Evolutionary conservation across 2,329 filamentous ascomycete species (phyloP), one percentile per base, ranked within the genome.

Genomic region (Decorospora gaudefroyi): DNA sequence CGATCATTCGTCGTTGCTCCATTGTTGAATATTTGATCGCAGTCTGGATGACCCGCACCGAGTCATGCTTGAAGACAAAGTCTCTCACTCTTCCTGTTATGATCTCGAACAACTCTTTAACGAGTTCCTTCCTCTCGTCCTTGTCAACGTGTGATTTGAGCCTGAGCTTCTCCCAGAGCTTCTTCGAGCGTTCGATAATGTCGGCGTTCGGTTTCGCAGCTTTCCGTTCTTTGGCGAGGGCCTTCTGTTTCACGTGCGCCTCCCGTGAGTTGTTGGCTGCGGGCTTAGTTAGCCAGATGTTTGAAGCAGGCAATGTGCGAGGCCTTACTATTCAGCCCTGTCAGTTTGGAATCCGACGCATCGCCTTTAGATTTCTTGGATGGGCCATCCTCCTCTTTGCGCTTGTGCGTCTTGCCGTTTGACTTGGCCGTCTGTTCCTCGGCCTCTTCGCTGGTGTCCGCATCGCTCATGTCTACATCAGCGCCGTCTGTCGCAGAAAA

Each of bases 31-130:
- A 99, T 73, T 99, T 99, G 73, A 99, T 83, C 25, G 92, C 93
- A 9, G 91, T 96, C 75, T 99, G 93, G 17, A 99, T 87, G 28
- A 96, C 90, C 58, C 93, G 83, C n/a, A 96, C 92, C 23, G 90
- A 89, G 69, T 99, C 93, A 71, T 99, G 93, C 81, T 99, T 99
- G 75, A 99, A 88, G 13, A 96, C 92, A 58, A 97, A 96, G 51
- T 97, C 93, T 72, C 89, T 90, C 62, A 97, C 87, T 45, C 88
- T 84, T 39, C 91, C 92, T 16, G 88, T 93, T 62, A 96, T 88
- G 64, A 99, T 95, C 44, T 81, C 79, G 71, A 95, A 97, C 17
- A 99, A 80, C 75, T 99, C 92, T 48, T 85, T 82, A 33, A 97
- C 87, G 27, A 99, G 81, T 68, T 86, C 80, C 71, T 92, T 86